Percentiles rank a stretch among this genome's conserved stretches.
These are phyloP conservation scores for Triticum monococcum DNA, from an alignment of 176 grass and related monocot genomes.

Conservation along the genomic window DNA sequence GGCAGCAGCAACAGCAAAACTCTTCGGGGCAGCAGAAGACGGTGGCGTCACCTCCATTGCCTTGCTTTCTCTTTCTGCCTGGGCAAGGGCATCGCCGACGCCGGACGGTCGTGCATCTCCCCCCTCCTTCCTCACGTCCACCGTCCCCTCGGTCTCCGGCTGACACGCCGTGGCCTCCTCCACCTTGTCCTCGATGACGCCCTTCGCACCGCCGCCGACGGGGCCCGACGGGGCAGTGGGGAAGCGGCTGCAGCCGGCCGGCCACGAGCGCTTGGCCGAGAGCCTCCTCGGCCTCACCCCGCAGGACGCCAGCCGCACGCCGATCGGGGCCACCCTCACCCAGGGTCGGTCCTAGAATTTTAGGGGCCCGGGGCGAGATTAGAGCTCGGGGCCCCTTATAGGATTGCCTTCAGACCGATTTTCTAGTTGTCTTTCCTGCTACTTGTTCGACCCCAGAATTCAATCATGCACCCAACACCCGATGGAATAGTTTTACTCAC, in stretches of 20 bases:
- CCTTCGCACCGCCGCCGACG: background rate
- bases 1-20: background rate
- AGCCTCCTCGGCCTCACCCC: constrained; percentile 10
- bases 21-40: background rate
- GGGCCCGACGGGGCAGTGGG: background rate
- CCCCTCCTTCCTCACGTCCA: too few relatives aligned
- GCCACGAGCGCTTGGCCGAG: constrained; percentile 45
- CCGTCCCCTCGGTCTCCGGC: background rate
- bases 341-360: too few relatives aligned
- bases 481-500: too few relatives aligned
- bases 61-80: background rate
- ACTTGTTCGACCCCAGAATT: too few relatives aligned
- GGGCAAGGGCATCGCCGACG: background rate
- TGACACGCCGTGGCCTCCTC: background rate
- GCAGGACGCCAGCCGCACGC: background rate
- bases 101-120: too few relatives aligned
- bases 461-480: too few relatives aligned
- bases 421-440: too few relatives aligned
- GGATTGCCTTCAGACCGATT: too few relatives aligned
- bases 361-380: too few relatives aligned
- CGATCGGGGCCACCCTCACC: background rate
- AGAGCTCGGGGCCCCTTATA: too few relatives aligned
- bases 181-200: background rate
- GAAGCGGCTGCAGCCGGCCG: constrained; percentile 42
- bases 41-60: background rate